These are phyloP conservation scores for Colletotrichum gigasporum DNA, from an alignment of 2,329 filamentous ascomycete species.

Conservation along the genomic window DNA sequence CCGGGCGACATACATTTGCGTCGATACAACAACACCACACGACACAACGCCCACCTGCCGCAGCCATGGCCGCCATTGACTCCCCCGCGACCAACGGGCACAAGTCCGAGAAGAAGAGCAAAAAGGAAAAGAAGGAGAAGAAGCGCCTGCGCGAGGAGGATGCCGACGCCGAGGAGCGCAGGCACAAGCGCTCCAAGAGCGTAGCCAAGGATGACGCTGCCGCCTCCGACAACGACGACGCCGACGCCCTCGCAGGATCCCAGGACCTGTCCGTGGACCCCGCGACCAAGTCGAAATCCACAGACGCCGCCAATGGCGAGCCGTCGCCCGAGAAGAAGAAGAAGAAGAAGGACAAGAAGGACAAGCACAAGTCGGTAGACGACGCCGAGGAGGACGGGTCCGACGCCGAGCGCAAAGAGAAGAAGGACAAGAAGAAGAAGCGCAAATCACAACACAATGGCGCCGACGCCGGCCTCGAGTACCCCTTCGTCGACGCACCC, in stretches of 20 bases:
- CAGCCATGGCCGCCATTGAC: conserved; percentile 45
- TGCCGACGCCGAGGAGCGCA: conserved; percentile 49
- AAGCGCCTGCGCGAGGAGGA: conserved; percentile 58
- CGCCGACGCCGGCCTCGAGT: conserved; percentile 24
- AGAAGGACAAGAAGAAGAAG: conserved; percentile 46
- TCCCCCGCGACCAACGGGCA: conserved; percentile 40
- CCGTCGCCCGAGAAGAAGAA: conserved; percentile 22
- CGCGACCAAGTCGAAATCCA: too few species aligned
- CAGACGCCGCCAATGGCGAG: conserved; percentile 23
- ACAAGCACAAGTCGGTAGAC: conserved; percentile 25
- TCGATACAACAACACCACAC: conserved; percentile 3
- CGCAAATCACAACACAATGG: conserved; percentile 42
- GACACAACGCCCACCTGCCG: background rate
- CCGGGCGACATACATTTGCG: conserved; percentile 17
- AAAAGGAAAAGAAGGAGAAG: conserved; percentile 49
- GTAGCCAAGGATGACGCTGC: conserved; percentile 38
- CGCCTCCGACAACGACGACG: conserved; percentile 34
- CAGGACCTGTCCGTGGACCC: conserved; percentile 31
- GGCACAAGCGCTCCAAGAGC: conserved; percentile 61
- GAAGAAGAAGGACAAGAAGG: conserved; percentile 23
- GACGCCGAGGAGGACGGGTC: conserved; percentile 36
- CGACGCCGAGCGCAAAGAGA: conserved; percentile 42
- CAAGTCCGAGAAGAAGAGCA: conserved; percentile 51
- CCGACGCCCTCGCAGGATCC: conserved; percentile 1
- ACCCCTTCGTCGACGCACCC: background rate